A percentile compares a stretch with the other conserved stretches of the same genome.
These are phyloP conservation scores for Panicum miliaceum DNA, from an alignment of 176 grass and related monocot species.

Conservation along the genomic window DNA sequence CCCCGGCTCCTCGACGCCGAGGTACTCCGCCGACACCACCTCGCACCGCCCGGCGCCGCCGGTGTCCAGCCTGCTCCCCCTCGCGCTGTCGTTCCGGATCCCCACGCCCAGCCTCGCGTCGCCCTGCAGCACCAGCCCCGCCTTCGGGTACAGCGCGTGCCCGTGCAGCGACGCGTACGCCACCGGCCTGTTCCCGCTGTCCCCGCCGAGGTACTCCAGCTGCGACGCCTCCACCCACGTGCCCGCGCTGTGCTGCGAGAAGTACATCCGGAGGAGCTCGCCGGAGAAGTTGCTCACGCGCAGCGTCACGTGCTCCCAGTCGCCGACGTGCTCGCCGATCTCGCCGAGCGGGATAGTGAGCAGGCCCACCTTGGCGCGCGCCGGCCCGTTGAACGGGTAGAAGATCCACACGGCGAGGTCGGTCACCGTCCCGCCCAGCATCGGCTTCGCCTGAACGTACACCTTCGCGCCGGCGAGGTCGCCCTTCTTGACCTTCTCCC, in stretches of 20 bases:
- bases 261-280: conserved; percentile 62
- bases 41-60: conserved; percentile 49
- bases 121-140: conserved; percentile 73
- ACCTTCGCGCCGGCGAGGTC: conserved; percentile 55
- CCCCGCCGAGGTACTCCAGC: conserved; percentile 59
- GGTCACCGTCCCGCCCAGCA: conserved; percentile 78
- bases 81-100: conserved; percentile 80
- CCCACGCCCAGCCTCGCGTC: conserved; percentile 63
- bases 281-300: conserved; percentile 86
- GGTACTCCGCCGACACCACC: conserved; percentile 75
- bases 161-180: conserved; percentile 72
- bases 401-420: conserved; percentile 84
- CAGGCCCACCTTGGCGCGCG: conserved; percentile 61
- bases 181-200: conserved; percentile 47
- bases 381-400: conserved; percentile 85
- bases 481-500: conserved; percentile 65
- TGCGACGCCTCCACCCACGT: conserved; percentile 70
- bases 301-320: conserved; percentile 95
- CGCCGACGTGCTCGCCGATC: conserved; percentile 88
- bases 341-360: conserved; percentile 58
- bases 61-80: conserved; percentile 61
- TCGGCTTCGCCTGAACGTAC: conserved; percentile 83
- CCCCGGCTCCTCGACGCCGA: conserved; percentile 52
- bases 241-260: conserved; percentile 72
- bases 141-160: conserved; percentile 71